Evolutionary conservation across 495 filamentous ascomycete species (phyloP).

Genomic region (Pyrenula massariospora): DNA sequence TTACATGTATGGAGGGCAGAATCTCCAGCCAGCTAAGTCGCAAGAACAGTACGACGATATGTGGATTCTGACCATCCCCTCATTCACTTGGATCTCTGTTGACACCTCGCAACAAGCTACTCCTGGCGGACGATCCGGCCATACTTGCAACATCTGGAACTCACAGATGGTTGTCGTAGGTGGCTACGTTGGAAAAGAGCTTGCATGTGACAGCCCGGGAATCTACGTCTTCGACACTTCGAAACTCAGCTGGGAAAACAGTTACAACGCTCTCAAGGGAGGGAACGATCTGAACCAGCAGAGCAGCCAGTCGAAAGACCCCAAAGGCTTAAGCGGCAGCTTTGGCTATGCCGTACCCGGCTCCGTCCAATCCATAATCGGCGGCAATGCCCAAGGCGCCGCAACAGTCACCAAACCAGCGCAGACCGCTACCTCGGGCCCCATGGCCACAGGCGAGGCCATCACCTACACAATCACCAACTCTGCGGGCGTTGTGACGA

Average conservation of each 20-base stretch:
- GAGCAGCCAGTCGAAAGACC: slow-evolving; percentile 23
- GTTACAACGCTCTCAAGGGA: slow-evolving; percentile 38
- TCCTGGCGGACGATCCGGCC: slow-evolving; percentile 54
- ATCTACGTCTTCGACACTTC: slow-evolving; percentile 59
- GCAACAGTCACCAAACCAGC: slow-evolving; percentile 58
- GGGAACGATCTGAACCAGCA: slow-evolving; percentile 30
- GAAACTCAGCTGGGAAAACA: slow-evolving; percentile 45
- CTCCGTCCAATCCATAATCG: slow-evolving; percentile 48
- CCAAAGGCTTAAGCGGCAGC: slow-evolving; percentile 39
- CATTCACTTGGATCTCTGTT: slow-evolving; percentile 63
- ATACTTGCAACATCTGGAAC: slow-evolving; percentile 56
- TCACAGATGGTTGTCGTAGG: slow-evolving; percentile 63
- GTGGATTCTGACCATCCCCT: slow-evolving; percentile 66
- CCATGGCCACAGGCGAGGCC: slow-evolving; percentile 53
- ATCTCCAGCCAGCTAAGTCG: slow-evolving; percentile 43
- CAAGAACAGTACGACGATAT: slow-evolving; percentile 62
- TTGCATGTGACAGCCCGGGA: slow-evolving; percentile 56
- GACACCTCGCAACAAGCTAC: slow-evolving; percentile 34
- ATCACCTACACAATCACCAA: slow-evolving; percentile 54
- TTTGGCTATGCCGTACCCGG: slow-evolving; percentile 55
- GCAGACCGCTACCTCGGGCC: slow-evolving; percentile 50
- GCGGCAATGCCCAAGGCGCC: slow-evolving; percentile 46
- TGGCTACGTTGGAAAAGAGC: slow-evolving; percentile 50
- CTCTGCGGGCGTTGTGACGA: slow-evolving; percentile 38
- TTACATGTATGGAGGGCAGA: slow-evolving; percentile 69